Evolutionary conservation across 169 alveolate species (phyloP), one percentile per base, ranked within the genome.

Genomic region (Eimeria brunetti): DNA sequence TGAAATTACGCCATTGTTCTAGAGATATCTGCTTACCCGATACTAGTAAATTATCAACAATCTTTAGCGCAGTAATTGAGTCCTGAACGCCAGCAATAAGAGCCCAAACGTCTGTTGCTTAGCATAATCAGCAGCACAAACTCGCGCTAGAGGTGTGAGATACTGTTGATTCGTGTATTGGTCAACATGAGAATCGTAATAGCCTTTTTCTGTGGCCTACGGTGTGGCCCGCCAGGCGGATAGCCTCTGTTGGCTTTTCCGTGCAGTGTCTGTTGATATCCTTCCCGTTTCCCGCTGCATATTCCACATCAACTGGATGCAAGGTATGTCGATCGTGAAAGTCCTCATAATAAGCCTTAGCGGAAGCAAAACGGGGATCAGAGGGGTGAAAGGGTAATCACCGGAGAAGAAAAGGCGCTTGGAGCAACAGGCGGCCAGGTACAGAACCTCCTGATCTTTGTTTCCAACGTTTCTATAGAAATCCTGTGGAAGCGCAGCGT

Each of bases 251-350:
- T 36, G 92, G 92, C 41, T 86, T 58, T n/a, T 86, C 92, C 83
- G 62, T 62, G 60, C 24, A 20, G 56, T 86, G 41, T 49, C 81
- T 38, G 8, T 24, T 86, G 11, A 86, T 62, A 38, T 86, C 92
- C 53, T 41, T 86, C 18, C 92, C 92, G 67, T 86, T 86, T 27
- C 92, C 92, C 11, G 92, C 92, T 86, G 81, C 78, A 62, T 49
- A 86, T 36, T 33, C 24, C 58, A 36, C 92, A 33, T 8, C 67
- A 41, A 46, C 0, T 18, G 46, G 41, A 44, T 24, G 41, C 69
- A 14, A 80, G 69, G n/a, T 44, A 49, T 27, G 22, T 64, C 51
- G 7, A 36, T 73, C 27, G 18, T 44, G 14, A 27, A 80, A 24
- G 44, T 75, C 1, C 22, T 33, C 4, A 53, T 3, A 11, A 49